Evolutionary conservation across 2,329 filamentous ascomycete genomes (phyloP).

Genomic region (Orbilia oligospora): DNA sequence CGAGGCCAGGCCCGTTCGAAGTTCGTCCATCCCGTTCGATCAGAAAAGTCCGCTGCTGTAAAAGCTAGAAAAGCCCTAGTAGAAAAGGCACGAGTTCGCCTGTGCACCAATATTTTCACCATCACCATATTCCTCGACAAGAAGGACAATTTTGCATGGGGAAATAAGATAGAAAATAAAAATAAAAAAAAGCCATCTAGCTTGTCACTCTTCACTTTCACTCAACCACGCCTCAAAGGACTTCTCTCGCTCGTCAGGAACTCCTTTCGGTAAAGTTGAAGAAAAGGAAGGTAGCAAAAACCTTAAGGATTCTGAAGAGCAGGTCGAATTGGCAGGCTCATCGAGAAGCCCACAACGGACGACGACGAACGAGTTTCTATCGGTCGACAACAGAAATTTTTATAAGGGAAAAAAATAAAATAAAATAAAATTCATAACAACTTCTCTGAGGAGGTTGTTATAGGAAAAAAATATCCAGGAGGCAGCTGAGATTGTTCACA

Average conservation of each 20-base stretch:
- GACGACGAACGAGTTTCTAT: conserved; percentile 42
- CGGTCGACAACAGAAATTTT: conserved; percentile 27
- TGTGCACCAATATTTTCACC: conserved; percentile 24
- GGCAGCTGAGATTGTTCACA: not conserved
- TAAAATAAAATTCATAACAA: conserved; percentile 29
- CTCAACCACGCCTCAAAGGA: conserved; percentile 38
- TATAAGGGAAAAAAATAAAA: conserved; percentile 17
- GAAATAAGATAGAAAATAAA: conserved; percentile 35
- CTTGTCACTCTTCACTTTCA: conserved; percentile 18
- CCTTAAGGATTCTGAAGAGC: conserved; percentile 54
- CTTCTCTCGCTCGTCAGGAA: conserved; percentile 38
- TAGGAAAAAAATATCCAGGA: conserved; percentile 21
- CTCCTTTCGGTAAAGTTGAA: conserved; percentile 60
- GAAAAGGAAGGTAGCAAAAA: conserved; percentile 61
- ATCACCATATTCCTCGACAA: conserved; percentile 44
- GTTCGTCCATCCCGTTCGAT: conserved; percentile 52
- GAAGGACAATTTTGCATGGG: conserved; percentile 35
- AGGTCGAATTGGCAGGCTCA: conserved; percentile 58
- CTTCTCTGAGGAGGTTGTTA: conserved; percentile 12
- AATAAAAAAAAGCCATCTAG: conserved; percentile 19
- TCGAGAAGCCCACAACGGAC: conserved; percentile 47
- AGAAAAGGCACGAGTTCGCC: conserved; percentile 49
- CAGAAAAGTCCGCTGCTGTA: conserved; percentile 51
- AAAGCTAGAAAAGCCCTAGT: conserved; percentile 49
- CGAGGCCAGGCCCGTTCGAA: conserved; percentile 49